Conservation (phyloP, 306 rosid genomes). For the Sphenostylis stenocarpa region DNA sequence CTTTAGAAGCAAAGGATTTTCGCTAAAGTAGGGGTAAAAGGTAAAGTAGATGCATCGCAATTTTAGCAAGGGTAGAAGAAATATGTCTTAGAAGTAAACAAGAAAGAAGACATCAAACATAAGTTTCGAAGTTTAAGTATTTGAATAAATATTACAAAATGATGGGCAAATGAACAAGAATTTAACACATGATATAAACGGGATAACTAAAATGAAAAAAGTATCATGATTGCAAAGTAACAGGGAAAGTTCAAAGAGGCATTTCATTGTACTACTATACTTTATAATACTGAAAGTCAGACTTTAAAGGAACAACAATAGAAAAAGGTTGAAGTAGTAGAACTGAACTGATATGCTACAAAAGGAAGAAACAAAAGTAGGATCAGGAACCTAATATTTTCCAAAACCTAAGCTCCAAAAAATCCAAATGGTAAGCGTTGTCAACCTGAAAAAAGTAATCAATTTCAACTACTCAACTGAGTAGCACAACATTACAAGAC, state of each 20-base stretch:
- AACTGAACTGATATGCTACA: not conserved
- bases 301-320: not conserved
- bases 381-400: not conserved
- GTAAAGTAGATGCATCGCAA: not conserved
- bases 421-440: not conserved
- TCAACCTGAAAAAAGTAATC: slow-evolving; percentile 15
- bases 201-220: not conserved
- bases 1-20: not conserved
- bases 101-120: too few species aligned
- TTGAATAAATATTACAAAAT: too few species aligned
- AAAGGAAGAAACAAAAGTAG: not conserved
- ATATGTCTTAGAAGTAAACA: too few species aligned
- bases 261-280: too few species aligned
- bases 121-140: too few species aligned
- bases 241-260: too few species aligned
- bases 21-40: not conserved
- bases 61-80: not conserved
- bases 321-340: not conserved
- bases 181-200: not conserved
- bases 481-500: slow-evolving; percentile 7
- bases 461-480: slow-evolving; percentile 16
- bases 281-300: not conserved
- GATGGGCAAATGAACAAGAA: not conserved
- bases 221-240: too few species aligned
- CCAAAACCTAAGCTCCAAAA: not conserved